Percentiles rank a stretch among this genome's conserved stretches.
phyloP scores from a whole-genome alignment of 2,329 filamentous ascomycete species.

The Hymenoscyphus linearis region DNA sequence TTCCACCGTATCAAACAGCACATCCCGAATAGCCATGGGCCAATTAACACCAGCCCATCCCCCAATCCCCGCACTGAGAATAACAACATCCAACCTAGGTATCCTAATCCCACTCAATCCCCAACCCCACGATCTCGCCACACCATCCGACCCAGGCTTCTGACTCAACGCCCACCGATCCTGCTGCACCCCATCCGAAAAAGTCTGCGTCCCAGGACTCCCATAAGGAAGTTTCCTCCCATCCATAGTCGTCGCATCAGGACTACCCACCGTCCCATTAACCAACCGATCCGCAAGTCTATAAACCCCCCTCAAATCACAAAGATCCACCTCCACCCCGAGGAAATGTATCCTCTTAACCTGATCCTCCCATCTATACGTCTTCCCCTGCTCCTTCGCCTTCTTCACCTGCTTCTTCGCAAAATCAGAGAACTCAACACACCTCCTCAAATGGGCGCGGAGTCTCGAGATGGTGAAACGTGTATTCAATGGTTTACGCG shows the following conservation, averaged over 20 bases:
- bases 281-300: slow-evolving; percentile 27
- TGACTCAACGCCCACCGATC: slow-evolving; percentile 36
- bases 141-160: slow-evolving; percentile 48
- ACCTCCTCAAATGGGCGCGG: slow-evolving; percentile 52
- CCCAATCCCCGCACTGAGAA: slow-evolving; percentile 86
- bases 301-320: slow-evolving; percentile 47
- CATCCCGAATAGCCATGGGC: slow-evolving; percentile 47
- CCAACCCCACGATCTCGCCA: slow-evolving; percentile 37
- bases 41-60: slow-evolving; percentile 80
- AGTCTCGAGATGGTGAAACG: slow-evolving; percentile 64
- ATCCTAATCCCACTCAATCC: slow-evolving; percentile 42
- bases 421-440: slow-evolving; percentile 39
- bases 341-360: slow-evolving; percentile 52
- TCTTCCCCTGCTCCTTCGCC: slow-evolving; percentile 50
- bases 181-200: slow-evolving; percentile 24
- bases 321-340: slow-evolving; percentile 55
- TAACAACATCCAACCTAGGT: slow-evolving; percentile 69
- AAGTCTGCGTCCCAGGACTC: slow-evolving; percentile 29
- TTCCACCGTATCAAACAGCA: slow-evolving; percentile 57
- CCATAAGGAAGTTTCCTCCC: slow-evolving; percentile 29
- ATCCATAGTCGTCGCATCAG: slow-evolving; percentile 30
- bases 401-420: slow-evolving; percentile 43
- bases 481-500: slow-evolving; percentile 69
- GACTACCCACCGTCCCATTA: slow-evolving; percentile 31
- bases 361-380: slow-evolving; percentile 41